Conservation (phyloP, 2,329 filamentous ascomycete species). For the Ophiognomonia clavigignenti-juglandacearum region DNA sequence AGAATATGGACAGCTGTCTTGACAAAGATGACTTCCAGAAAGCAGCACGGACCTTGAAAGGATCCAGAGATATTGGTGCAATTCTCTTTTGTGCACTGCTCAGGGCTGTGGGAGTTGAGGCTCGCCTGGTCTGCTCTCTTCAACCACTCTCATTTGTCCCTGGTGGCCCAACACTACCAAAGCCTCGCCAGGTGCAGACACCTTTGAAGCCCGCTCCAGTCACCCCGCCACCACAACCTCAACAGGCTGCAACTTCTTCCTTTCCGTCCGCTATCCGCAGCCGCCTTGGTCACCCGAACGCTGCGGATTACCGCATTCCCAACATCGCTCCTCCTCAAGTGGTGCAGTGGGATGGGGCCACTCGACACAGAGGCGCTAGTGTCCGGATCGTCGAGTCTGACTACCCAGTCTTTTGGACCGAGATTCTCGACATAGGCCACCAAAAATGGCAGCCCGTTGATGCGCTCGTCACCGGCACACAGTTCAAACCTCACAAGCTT, state of each 20-base stretch:
- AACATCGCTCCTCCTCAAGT: constrained; percentile 25
- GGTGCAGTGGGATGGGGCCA: neutral
- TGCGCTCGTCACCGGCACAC: constrained; percentile 72
- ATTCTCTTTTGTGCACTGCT: constrained; percentile 88
- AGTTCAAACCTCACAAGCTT: constrained; percentile 69
- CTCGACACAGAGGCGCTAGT: constrained; percentile 26
- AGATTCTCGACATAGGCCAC: constrained; percentile 77
- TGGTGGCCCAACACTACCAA: constrained; percentile 43
- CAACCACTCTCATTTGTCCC: constrained; percentile 71
- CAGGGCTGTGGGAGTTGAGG: constrained; percentile 73
- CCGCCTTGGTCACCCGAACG: constrained; percentile 49
- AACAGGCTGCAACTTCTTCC: constrained; percentile 22
- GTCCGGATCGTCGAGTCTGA: constrained; percentile 60
- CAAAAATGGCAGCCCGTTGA: constrained; percentile 93
- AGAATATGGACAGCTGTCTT: constrained; percentile 61
- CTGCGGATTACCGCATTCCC: constrained; percentile 48
- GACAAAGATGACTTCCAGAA: constrained; percentile 69
- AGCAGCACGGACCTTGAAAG: constrained; percentile 64
- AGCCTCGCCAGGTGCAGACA: constrained; percentile 29
- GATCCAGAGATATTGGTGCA: constrained; percentile 84
- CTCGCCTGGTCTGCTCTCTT: constrained; percentile 83
- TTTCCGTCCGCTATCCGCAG: constrained; percentile 36
- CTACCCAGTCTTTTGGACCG: constrained; percentile 90
- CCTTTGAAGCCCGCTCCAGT: constrained; percentile 20
- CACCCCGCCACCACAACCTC: neutral